These are phyloP conservation scores for Polychaeton citri DNA, from an alignment of 2,329 filamentous ascomycete species.

Conservation along the genomic window DNA sequence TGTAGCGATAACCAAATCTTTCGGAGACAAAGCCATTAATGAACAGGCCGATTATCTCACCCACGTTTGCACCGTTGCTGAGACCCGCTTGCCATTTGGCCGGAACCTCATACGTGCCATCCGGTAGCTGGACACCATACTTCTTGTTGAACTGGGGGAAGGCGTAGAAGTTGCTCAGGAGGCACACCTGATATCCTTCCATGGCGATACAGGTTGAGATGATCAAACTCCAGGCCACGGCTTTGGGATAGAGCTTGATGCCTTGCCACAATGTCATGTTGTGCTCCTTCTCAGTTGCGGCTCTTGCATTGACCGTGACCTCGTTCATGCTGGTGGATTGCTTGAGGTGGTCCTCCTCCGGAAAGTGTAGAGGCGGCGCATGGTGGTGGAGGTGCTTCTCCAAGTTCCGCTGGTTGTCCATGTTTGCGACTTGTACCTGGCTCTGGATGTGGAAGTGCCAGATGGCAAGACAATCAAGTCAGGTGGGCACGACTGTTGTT, in stretches of 20 bases:
- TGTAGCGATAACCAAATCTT: constrained; percentile 32
- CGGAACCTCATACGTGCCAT: constrained; percentile 30
- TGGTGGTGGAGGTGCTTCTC: constrained; percentile 6
- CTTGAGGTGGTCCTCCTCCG: constrained; percentile 19
- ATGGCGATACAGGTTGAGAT: constrained; percentile 87
- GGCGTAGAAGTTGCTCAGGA: constrained; percentile 67
- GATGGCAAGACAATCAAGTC: no score
- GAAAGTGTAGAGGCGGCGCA: constrained; percentile 10
- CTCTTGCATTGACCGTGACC: constrained; percentile 27
- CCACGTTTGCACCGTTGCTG: constrained; percentile 37
- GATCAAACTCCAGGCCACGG: constrained; percentile 67
- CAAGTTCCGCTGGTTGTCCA: neutral
- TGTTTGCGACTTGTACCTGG: neutral
- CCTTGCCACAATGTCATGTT: constrained; percentile 53
- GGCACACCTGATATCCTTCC: constrained; percentile 70
- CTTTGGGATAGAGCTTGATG: constrained; percentile 73
- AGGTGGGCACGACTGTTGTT: no score
- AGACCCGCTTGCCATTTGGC: constrained; percentile 35
- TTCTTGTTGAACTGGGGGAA: constrained; percentile 34
- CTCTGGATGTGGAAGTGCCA: no score
- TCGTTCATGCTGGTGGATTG: constrained; percentile 13
- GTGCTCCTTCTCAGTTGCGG: constrained; percentile 35
- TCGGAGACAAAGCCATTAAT: constrained; percentile 35
- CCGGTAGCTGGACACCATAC: constrained; percentile 27
- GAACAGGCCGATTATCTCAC: constrained; percentile 34